Percentiles rank a stretch among this genome's conserved stretches.
phyloP scores from a whole-genome alignment of 805 yeast species.

The Candida xiaguanensis region DNA sequence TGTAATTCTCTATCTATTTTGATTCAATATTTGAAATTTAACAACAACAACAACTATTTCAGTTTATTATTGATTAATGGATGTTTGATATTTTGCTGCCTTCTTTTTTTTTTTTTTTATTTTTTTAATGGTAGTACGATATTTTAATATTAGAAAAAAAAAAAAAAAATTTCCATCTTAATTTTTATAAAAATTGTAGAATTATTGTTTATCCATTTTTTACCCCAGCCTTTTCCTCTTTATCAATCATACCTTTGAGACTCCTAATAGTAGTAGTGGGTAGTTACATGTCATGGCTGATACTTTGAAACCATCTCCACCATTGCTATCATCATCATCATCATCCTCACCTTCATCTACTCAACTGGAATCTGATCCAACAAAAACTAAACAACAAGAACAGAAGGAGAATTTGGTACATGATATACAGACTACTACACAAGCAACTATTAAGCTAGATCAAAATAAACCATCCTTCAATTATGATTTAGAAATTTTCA shows the following conservation, averaged over 20 bases:
- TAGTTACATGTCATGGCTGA: slow-evolving; percentile 2
- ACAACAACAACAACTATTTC: too few species aligned
- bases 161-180: not conserved
- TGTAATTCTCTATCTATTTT: too few species aligned
- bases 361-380: too few species aligned
- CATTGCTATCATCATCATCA: too few species aligned
- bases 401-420: not conserved
- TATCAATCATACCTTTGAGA: not conserved
- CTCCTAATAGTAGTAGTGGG: not conserved
- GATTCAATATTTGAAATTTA: too few species aligned
- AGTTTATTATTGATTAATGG: too few species aligned
- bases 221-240: not conserved
- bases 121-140: slow-evolving; percentile 1
- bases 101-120: not conserved
- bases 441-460: slow-evolving; percentile 3
- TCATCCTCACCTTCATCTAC: slow-evolving; percentile 1
- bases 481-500: slow-evolving; percentile 45
- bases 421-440: not conserved
- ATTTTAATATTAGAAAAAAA: too few species aligned
- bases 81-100: too few species aligned
- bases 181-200: not conserved
- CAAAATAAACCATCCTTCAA: slow-evolving; percentile 21
- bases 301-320: not conserved
- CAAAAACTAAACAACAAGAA: not conserved
- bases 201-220: not conserved